Evolutionary conservation across 2,329 filamentous ascomycete species (phyloP).

Genomic region (Penicillium sp.): DNA sequence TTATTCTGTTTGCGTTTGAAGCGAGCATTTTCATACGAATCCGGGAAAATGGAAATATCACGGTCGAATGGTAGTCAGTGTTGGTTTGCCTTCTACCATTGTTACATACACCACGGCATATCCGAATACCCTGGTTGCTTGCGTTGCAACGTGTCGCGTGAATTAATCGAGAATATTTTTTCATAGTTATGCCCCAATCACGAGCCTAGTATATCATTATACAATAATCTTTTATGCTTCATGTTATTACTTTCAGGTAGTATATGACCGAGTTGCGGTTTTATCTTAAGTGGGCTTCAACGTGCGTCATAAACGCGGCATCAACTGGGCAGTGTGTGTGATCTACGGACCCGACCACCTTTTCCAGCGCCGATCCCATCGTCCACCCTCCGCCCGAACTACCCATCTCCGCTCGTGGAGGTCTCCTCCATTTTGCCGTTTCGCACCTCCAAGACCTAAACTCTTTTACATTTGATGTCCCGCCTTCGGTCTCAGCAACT

Average conservation of each 20-base stretch:
- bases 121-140: neutral
- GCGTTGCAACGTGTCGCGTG: conserved; percentile 3
- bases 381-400: conserved; percentile 17
- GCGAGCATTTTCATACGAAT: conserved; percentile 25
- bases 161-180: neutral
- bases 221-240: neutral
- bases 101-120: neutral
- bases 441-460: conserved; percentile 29
- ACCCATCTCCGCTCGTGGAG: conserved; percentile 17
- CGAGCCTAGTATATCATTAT: neutral
- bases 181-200: neutral
- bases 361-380: conserved; percentile 20
- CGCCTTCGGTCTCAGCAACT: conserved; percentile 19
- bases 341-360: conserved; percentile 25
- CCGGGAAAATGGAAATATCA: conserved; percentile 17
- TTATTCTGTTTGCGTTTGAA: conserved; percentile 23
- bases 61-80: conserved; percentile 8
- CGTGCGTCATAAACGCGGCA: conserved; percentile 27
- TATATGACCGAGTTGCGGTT: neutral
- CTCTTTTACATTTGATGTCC: conserved; percentile 25
- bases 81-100: conserved; percentile 1
- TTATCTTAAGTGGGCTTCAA: neutral
- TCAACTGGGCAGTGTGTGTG: conserved; percentile 19
- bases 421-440: conserved; percentile 12
- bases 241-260: neutral